Evolutionary conservation across 2,329 filamentous ascomycete species (phyloP).

Genomic region (Conoideocrella luteorostrata): DNA sequence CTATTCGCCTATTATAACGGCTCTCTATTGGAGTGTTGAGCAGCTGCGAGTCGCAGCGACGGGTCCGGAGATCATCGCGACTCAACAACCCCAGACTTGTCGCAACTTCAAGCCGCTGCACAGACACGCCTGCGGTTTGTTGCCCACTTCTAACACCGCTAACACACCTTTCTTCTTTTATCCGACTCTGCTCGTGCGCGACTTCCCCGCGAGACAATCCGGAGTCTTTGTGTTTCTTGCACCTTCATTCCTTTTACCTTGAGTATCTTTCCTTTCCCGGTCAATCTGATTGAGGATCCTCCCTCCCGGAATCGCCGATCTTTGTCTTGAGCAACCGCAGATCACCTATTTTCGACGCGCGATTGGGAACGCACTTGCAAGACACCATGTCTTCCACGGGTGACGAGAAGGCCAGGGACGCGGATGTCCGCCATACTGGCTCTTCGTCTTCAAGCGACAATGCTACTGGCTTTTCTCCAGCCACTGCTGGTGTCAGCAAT

Average conservation of each 20-base stretch:
- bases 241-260: not conserved
- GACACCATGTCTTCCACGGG: conserved; percentile 18
- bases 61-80: too few species aligned
- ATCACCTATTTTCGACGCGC: not conserved
- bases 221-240: not conserved
- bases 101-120: too few species aligned
- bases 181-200: not conserved
- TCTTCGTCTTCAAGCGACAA: conserved; percentile 16
- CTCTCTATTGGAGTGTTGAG: not conserved
- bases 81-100: too few species aligned
- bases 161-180: not conserved
- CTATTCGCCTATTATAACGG: too few species aligned
- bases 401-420: conserved; percentile 18
- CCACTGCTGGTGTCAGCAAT: conserved; percentile 11
- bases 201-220: not conserved
- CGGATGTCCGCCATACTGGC: conserved; percentile 13
- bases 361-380: not conserved
- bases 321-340: not conserved
- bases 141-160: not conserved
- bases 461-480: not conserved
- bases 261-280: not conserved
- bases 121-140: too few species aligned
- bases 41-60: not conserved
- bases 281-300: too few species aligned
- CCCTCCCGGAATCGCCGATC: not conserved